Base-by-base conservation (phyloP, 192 early-diverging fungal genomes). In the Dissophora globulifera region DNA sequence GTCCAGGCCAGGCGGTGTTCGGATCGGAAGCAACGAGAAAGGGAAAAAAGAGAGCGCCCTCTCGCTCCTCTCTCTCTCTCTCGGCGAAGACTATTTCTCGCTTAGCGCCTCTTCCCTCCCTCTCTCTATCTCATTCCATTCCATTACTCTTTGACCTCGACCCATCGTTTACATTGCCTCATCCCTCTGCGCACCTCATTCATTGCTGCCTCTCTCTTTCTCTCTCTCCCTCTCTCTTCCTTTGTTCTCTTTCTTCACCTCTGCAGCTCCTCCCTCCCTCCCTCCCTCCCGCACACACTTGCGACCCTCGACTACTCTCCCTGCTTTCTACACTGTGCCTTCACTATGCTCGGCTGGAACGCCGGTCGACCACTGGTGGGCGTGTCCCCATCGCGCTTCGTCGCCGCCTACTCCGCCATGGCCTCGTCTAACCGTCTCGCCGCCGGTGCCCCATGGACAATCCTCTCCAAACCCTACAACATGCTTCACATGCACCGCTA, bases 301-400 rank as follows among this genome's bases (percentile, higher is more conserved):
- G n/a, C n/a, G n/a, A n/a, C 13, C 13, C 13, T 38, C 13, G 6
- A 38, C 13, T 38, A 6, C 13, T 38, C 35, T 38, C 35, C 13
- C 35, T 38, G 35, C 35, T 6, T 38, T 25, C 20, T 13, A 38
- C 26, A 12, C 22, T 16, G 12, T 15, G 25, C 40, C 41, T 52
- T 11, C 17, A 62, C 27, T 23, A 74, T 74, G 69, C 69, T 74
- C 46, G 69, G 69, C 55, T 50, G 69, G 55, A 63, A 63, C 33
- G 69, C 61, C 20, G 60, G 55, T 46, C 50, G 69, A 25, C 69
- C 69, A 38, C 29, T 74, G 23, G 69, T 74, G 23, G 69, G 69
- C 40, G 47, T 74, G 46, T 57, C 62, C 31, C 69, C 69, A 20
- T 46, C 69, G 35, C 45, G 69, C 30, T 54, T 74, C 29, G 32